Evolutionary conservation across 2,329 filamentous ascomycete species (phyloP).

Genomic region (Hypoxylon sp.): DNA sequence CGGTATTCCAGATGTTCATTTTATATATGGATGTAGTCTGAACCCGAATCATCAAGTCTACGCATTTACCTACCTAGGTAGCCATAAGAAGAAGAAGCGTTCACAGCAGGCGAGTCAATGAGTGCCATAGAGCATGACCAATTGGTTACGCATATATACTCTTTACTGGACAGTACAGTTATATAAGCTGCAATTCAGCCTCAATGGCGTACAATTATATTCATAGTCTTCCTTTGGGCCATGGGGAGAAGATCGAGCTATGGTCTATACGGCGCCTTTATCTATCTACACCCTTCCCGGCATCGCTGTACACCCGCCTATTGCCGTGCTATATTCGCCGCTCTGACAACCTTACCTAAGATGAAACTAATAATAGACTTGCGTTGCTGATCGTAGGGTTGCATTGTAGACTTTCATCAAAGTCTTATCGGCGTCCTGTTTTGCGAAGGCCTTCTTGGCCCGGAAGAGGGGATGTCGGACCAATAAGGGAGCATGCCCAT

Average conservation of each 20-base stretch:
- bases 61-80: too few relatives aligned
- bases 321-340: slow-evolving; percentile 6
- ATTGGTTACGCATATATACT: too few relatives aligned
- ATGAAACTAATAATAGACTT: slow-evolving; percentile 5
- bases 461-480: background rate
- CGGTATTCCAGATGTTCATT: too few relatives aligned
- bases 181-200: too few relatives aligned
- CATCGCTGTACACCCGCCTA: slow-evolving; percentile 25
- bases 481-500: background rate
- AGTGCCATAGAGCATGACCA: too few relatives aligned
- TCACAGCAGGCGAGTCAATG: too few relatives aligned
- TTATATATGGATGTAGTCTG: too few relatives aligned
- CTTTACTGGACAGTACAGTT: too few relatives aligned
- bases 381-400: slow-evolving; percentile 26
- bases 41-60: too few relatives aligned
- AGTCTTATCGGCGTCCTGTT: slow-evolving; percentile 20
- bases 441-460: background rate
- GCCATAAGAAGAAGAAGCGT: too few relatives aligned
- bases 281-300: slow-evolving; percentile 16
- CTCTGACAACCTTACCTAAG: background rate
- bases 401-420: slow-evolving; percentile 16
- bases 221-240: too few relatives aligned
- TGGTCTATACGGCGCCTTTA: background rate
- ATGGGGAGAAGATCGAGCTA: background rate
- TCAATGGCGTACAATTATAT: background rate